Conservation (phyloP, 345 rosid genomes). For the Triadica sebifera region DNA sequence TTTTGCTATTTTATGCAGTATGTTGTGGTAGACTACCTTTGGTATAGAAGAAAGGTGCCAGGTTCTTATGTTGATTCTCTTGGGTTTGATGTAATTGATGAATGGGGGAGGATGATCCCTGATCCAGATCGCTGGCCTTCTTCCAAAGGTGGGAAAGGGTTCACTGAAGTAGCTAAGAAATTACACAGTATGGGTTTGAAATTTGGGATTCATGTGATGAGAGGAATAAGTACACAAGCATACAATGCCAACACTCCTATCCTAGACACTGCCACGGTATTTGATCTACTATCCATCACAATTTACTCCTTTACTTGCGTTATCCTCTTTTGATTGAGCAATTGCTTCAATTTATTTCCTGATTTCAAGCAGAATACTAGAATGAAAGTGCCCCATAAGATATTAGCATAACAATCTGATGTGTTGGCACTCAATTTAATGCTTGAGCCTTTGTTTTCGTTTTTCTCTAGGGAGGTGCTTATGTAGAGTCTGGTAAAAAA, state of each 20-base stretch:
- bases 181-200: constrained; percentile 85
- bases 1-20: constrained; percentile 45
- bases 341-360: not conserved
- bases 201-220: constrained; percentile 94
- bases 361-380: not conserved
- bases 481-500: constrained; percentile 47
- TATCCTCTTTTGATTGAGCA: not conserved
- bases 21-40: constrained; percentile 94
- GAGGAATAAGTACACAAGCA: constrained; percentile 91
- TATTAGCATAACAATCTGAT: not conserved
- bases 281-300: not conserved
- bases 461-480: constrained; percentile 60
- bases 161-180: constrained; percentile 67
- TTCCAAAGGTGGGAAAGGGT: constrained; percentile 71
- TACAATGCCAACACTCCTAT: constrained; percentile 74
- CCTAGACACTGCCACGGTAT: constrained; percentile 57
- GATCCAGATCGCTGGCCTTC: constrained; percentile 95
- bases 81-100: constrained; percentile 90
- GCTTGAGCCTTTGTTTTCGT: constrained; percentile 9
- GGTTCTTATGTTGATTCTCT: constrained; percentile 70
- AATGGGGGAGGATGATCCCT: constrained; percentile 90
- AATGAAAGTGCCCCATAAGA: constrained; percentile 1
- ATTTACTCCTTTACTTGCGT: too few species aligned
- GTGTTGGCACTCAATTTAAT: not conserved
- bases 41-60: constrained; percentile 76